Evolutionary conservation across 306 rosid species (phyloP).

Genomic region (Quercus alba): DNA sequence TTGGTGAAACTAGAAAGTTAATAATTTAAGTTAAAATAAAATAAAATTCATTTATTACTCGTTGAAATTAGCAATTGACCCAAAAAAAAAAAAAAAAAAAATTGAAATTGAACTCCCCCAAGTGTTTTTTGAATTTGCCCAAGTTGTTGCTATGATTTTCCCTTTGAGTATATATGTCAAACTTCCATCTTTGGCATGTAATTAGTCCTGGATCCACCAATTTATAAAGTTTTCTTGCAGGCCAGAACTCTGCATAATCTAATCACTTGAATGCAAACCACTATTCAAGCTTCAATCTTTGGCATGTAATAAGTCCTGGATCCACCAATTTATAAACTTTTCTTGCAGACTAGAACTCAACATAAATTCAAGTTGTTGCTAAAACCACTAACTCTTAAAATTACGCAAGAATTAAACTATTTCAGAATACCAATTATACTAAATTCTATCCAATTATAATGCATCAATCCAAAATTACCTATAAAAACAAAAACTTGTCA

Average conservation of each 20-base stretch:
- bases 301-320: too few species aligned
- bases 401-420: too few species aligned
- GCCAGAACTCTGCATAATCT: background rate
- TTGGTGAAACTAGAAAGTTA: background rate
- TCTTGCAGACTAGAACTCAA: background rate
- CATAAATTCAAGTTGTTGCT: background rate
- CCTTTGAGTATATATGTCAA: background rate
- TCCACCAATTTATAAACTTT: background rate
- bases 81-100: background rate
- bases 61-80: background rate
- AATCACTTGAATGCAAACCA: too few species aligned
- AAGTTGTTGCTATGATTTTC: background rate
- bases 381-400: background rate
- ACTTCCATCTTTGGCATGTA: background rate
- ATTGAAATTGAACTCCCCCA: too few species aligned
- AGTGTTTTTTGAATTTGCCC: background rate
- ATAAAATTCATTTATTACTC: too few species aligned
- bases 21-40: background rate
- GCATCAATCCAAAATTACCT: too few species aligned
- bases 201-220: too few species aligned
- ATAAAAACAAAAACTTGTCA: too few species aligned
- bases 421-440: too few species aligned
- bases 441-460: too few species aligned
- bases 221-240: background rate
- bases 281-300: background rate